Base-by-base conservation (phyloP, 2,329 filamentous ascomycete genomes). In the Beauveria rudraprayagi region DNA sequence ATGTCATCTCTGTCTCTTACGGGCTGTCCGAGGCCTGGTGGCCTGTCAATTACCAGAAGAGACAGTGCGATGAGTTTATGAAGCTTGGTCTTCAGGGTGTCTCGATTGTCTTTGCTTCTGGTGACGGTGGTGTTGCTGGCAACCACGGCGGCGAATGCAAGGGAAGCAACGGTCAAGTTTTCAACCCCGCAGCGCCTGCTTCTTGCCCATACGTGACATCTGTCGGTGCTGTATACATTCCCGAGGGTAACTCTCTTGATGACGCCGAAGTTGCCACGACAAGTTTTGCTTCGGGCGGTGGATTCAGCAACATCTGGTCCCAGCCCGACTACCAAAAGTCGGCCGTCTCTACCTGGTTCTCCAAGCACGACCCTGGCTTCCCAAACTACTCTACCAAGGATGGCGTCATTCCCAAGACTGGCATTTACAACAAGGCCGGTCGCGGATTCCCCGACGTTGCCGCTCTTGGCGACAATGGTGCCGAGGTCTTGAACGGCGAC, bases 221-320 rank as follows among this genome's bases (percentile, higher is more conserved):
- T 5, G 79, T 82, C 3, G 80, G 80, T 46, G 79, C 79, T n/a
- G 82, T 80, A 0, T 72, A 78, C 66, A 71, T 82, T 28, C 68
- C 70, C 41, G 70, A 71, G 53, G 72, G 72, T 11, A 73, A 72
- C 7, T 73, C 74, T 1, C 70, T 77, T 71, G 62, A 77, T 76
- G 24, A 78, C 75, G 65, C 72, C 77, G 66, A 81, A 67, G 67
- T 76, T 70, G 7, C 77, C 77, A 69, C 75, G 72, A 64, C 76
- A 70, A 22, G 76, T 73, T 81, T 81, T 68, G 22, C 14, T 17
- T 56, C 52, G 1, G 60, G 60, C 14, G 53, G 53, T 28, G 60
- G 60, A 2, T 61, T 76, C 72, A 68, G 65, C 62, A 79, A 81
- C 66, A 72, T 78, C 63, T 81, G 80, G 62, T 64, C 71, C 2